These are phyloP conservation scores for Colletotrichum tanaceti DNA, from an alignment of 2,329 filamentous ascomycete genomes.

Conservation along the genomic window DNA sequence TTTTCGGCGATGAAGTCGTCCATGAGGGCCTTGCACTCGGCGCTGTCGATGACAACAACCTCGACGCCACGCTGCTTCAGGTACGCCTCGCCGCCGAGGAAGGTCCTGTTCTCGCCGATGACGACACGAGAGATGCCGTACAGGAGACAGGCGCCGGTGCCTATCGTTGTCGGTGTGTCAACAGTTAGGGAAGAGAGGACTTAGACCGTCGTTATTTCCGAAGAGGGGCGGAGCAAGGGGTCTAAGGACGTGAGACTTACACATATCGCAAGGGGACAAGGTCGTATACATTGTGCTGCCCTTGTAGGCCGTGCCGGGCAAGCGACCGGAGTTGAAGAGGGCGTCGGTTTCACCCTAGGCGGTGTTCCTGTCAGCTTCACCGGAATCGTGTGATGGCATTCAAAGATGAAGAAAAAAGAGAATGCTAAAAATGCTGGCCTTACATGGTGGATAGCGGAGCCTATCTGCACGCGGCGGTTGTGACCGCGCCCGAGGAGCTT, in stretches of 20 bases:
- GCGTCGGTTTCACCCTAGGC: slow-evolving; percentile 78
- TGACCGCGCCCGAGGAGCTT: slow-evolving; percentile 77
- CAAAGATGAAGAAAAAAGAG: not conserved
- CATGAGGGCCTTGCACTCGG: slow-evolving; percentile 76
- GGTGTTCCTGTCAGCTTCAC: slow-evolving; percentile 35
- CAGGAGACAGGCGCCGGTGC: slow-evolving; percentile 78
- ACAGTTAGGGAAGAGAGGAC: not conserved
- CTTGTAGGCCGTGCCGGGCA: slow-evolving; percentile 75
- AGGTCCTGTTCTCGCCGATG: slow-evolving; percentile 81
- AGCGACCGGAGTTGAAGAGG: slow-evolving; percentile 78
- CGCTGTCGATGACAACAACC: slow-evolving; percentile 75
- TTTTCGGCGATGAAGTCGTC: slow-evolving; percentile 77
- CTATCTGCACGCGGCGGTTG: slow-evolving; percentile 80
- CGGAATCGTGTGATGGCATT: no score
- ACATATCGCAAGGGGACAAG: slow-evolving; percentile 84
- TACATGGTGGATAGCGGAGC: slow-evolving; percentile 78
- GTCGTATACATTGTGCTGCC: slow-evolving; percentile 84
- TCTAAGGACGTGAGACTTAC: slow-evolving; percentile 45
- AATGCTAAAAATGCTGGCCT: slow-evolving; percentile 40
- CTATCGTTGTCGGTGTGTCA: slow-evolving; percentile 37
- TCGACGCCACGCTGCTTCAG: slow-evolving; percentile 75
- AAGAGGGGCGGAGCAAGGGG: not conserved
- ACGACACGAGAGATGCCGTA: slow-evolving; percentile 81
- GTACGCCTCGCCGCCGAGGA: slow-evolving; percentile 78
- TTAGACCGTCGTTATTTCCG: not conserved